Conservation (phyloP, 2,329 filamentous ascomycete genomes). For the Cryphonectria parasitica region DNA sequence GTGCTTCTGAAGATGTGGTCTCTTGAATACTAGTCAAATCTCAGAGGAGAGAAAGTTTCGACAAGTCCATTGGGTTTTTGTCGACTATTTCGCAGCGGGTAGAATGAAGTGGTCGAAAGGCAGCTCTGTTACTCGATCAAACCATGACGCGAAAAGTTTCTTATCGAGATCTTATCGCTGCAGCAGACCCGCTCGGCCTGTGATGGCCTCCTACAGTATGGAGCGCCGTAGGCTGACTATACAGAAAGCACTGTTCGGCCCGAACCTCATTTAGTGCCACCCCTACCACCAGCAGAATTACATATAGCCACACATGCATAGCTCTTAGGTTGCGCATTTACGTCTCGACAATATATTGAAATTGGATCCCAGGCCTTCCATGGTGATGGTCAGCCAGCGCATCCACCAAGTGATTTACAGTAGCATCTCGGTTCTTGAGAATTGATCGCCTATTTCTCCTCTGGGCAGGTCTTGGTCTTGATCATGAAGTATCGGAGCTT, state of each 20-base stretch:
- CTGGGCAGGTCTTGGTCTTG: background rate
- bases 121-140: background rate
- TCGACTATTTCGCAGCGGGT: background rate
- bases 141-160: conserved; percentile 12
- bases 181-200: background rate
- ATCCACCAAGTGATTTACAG: too few species aligned
- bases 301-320: too few species aligned
- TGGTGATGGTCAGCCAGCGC: too few species aligned
- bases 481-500: background rate
- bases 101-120: background rate
- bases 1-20: background rate
- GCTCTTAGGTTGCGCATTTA: too few species aligned
- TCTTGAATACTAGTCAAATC: background rate
- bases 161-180: conserved; percentile 5
- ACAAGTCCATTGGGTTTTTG: background rate
- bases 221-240: background rate
- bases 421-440: too few species aligned
- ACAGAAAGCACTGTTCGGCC: background rate
- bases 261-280: background rate
- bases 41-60: background rate
- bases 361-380: too few species aligned
- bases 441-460: background rate
- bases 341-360: too few species aligned
- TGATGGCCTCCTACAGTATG: background rate
- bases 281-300: too few species aligned